Conservation (phyloP, 345 rosid species). For the Carallia pectinifolia region DNA sequence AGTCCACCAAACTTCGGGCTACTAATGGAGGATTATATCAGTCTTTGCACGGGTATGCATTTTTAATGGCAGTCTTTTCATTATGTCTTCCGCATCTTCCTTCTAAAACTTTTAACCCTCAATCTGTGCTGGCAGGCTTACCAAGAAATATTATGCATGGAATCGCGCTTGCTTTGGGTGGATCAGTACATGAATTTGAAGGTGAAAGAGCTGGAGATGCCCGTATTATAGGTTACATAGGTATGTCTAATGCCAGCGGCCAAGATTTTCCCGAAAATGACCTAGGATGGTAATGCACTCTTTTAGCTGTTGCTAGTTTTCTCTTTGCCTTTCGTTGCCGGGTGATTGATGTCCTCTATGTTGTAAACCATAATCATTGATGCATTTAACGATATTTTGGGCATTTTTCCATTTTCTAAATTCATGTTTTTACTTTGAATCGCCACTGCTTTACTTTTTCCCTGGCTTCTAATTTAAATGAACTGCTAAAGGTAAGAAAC, state of each 20-base stretch:
- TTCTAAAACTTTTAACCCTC: not conserved
- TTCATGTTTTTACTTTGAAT: no score
- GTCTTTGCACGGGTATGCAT: constrained; percentile 61
- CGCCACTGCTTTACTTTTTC: no score
- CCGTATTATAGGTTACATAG: constrained; percentile 83
- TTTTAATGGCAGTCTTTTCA: not conserved
- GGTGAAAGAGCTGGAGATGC: constrained; percentile 74
- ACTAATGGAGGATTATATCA: constrained; percentile 65
- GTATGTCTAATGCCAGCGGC: constrained; percentile 32
- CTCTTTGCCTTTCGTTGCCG: not conserved
- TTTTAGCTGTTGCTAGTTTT: constrained; percentile 5
- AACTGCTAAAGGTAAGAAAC: constrained; percentile 65
- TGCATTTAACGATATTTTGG: no score
- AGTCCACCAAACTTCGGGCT: constrained; percentile 50
- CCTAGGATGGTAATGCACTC: constrained; percentile 68
- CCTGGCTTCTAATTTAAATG: not conserved
- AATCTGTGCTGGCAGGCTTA: constrained; percentile 41
- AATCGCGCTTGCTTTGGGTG: constrained; percentile 64
- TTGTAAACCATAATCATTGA: not conserved
- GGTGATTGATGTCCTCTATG: not conserved
- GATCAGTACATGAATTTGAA: constrained; percentile 67
- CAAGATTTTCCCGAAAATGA: constrained; percentile 42
- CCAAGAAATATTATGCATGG: constrained; percentile 79
- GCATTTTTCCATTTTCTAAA: no score
- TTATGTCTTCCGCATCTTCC: constrained; percentile 5